These are phyloP conservation scores for Aspergillus flavus DNA, from an alignment of 2,329 filamentous ascomycete species.

Conservation along the genomic window DNA sequence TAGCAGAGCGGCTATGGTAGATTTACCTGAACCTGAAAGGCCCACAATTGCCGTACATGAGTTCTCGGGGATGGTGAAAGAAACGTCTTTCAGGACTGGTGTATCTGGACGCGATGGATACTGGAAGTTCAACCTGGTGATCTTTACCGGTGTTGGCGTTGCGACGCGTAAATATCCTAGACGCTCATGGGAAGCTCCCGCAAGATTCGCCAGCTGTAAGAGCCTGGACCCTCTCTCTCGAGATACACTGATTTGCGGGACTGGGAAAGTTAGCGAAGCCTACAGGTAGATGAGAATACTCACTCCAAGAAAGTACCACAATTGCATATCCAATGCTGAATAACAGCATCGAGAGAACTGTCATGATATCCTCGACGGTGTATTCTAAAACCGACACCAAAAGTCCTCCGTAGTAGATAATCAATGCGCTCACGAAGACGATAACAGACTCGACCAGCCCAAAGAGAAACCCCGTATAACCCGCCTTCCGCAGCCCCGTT, in stretches of 20 bases:
- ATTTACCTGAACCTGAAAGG: slow-evolving; percentile 86
- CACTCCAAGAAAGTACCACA: slow-evolving; percentile 66
- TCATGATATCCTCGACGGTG: slow-evolving; percentile 63
- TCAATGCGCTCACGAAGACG: slow-evolving; percentile 70
- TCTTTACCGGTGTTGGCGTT: slow-evolving; percentile 55
- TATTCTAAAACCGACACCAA: slow-evolving; percentile 58
- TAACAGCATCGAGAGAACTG: slow-evolving; percentile 80
- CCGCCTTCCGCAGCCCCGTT: slow-evolving; percentile 67
- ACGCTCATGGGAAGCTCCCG: slow-evolving; percentile 61
- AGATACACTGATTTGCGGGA: slow-evolving; percentile 79
- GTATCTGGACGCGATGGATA: slow-evolving; percentile 64
- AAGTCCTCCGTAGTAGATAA: slow-evolving; percentile 80
- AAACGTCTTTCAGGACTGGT: slow-evolving; percentile 64
- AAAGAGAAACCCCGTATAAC: slow-evolving; percentile 70
- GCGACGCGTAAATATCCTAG: slow-evolving; percentile 49
- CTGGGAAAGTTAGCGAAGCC: slow-evolving; percentile 26
- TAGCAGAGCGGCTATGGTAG: slow-evolving; percentile 75
- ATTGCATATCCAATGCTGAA: slow-evolving; percentile 77
- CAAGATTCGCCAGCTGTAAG: slow-evolving; percentile 68
- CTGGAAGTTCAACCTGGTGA: slow-evolving; percentile 67
- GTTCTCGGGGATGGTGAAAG: slow-evolving; percentile 64
- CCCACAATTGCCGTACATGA: slow-evolving; percentile 79
- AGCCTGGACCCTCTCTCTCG: slow-evolving; percentile 73
- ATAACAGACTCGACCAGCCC: slow-evolving; percentile 76
- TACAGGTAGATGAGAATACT: slow-evolving; percentile 14